Conservation (phyloP, 495 filamentous ascomycete species). For the Chaetomium cochliodes region DNA sequence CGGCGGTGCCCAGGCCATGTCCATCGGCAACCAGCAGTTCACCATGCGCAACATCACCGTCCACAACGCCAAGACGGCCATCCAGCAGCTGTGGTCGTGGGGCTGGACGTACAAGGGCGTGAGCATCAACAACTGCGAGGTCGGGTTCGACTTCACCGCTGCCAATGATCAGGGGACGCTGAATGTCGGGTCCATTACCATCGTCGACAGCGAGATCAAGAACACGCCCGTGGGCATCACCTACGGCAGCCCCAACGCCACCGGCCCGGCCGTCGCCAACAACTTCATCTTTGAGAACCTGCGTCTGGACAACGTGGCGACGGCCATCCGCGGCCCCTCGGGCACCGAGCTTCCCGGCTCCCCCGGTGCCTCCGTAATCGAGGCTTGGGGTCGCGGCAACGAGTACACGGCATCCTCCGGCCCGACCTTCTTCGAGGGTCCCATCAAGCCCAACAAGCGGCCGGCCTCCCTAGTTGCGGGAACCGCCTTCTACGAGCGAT, state of each 20-base stretch:
- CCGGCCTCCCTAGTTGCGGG: slow-evolving; percentile 39
- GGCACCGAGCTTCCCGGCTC: slow-evolving; percentile 57
- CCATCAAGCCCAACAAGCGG: slow-evolving; percentile 40
- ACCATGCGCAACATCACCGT: slow-evolving; percentile 72
- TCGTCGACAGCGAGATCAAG: slow-evolving; percentile 74
- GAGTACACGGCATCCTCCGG: slow-evolving; percentile 44
- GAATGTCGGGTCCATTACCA: slow-evolving; percentile 68
- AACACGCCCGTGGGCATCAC: slow-evolving; percentile 58
- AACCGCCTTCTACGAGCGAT: slow-evolving; percentile 56
- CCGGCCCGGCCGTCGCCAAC: slow-evolving; percentile 48
- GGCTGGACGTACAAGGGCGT: slow-evolving; percentile 69
- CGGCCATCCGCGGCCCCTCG: slow-evolving; percentile 54
- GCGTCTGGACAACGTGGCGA: slow-evolving; percentile 52
- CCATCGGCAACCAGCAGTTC: slow-evolving; percentile 77
- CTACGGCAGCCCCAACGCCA: slow-evolving; percentile 50
- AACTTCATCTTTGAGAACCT: slow-evolving; percentile 66
- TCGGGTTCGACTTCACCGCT: slow-evolving; percentile 63
- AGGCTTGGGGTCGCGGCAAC: slow-evolving; percentile 46
- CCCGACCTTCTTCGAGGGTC: slow-evolving; percentile 37
- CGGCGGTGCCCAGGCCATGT: slow-evolving; percentile 63
- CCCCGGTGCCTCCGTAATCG: slow-evolving; percentile 50
- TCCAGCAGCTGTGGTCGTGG: slow-evolving; percentile 54
- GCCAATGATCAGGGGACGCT: slow-evolving; percentile 36
- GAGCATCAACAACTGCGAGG: slow-evolving; percentile 59
- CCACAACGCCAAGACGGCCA: slow-evolving; percentile 53